Base-by-base conservation (phyloP, 768 basidiomycete species). In the Tulasnella sp. region DNA sequence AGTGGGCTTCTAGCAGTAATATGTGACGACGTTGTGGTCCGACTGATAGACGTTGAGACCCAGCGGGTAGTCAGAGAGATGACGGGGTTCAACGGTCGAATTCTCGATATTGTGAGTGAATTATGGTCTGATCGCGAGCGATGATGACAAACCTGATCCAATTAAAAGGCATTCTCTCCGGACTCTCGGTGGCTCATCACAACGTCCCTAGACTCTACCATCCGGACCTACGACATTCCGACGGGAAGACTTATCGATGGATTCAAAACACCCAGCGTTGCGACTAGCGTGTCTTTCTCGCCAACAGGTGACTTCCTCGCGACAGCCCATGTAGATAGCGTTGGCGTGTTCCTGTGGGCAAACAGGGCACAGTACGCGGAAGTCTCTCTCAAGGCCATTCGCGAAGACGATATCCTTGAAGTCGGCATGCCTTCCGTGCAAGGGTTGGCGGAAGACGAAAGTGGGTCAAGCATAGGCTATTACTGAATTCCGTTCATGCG, bases 321-420 rank as follows among this genome's bases (percentile, higher is more conserved):
- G 0, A 95, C 95, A 11, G 85, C 93, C 0, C 97, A 99, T 78
- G 88, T 97, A 6, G 95, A 97, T 76, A 94, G 89, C 73, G 90
- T 98, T 69, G 97, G 95, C 12, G 86, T 99, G 1, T 95, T 90
- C 79, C 85, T 99, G n/a, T 99, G 97, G 94, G 94, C 95, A 14
- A 98, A 99, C 80, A 89, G 94, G 65, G 94, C 95, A 11, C 97
- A 98, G 78, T 98, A 95, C 79, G 80, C 89, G 0, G 91, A 96
- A 73, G 86, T 97, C 19, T 84, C 94, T 1, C 87, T 95, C 79
- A 87, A 89, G 71, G 88, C 87, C 69, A 85, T 98, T n/a, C 80
- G 83, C 8, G 92, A 96, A 72, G 87, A 89, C 39, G 89, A 92
- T 72, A 81, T 94, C 7, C 81, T 83, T 8, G 88, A 90, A 41